Percentiles rank a stretch among this genome's conserved stretches.
Evolutionary conservation across 2,329 filamentous ascomycete species (phyloP).

Genomic region (Tolypocladium ovalisporum): DNA sequence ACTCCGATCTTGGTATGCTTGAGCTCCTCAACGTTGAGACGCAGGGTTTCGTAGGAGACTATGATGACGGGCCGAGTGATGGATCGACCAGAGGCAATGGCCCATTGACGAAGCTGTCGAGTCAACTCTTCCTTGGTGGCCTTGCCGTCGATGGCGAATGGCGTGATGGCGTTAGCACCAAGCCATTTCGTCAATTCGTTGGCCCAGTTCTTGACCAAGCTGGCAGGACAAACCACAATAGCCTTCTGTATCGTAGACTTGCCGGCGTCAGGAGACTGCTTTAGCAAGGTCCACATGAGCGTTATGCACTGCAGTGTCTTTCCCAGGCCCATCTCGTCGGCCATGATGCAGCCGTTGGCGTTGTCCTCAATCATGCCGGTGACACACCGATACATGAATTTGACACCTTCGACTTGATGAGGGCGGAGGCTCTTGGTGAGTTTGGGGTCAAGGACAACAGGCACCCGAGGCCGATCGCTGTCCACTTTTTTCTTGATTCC

Average conservation of each 20-base stretch:
- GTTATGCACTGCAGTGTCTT: conserved; percentile 97
- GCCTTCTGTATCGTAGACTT: conserved; percentile 92
- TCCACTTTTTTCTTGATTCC: conserved; percentile 87
- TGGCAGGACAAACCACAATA: conserved; percentile 92
- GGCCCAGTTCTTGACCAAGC: conserved; percentile 94
- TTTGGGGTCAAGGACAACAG: conserved; percentile 89
- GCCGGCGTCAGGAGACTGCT: conserved; percentile 92
- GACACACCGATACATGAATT: conserved; percentile 90
- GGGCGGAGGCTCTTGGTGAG: conserved; percentile 84
- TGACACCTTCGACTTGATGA: conserved; percentile 96
- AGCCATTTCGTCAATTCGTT: conserved; percentile 97
- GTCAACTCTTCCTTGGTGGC: conserved; percentile 89
- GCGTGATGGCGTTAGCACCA: conserved; percentile 77
- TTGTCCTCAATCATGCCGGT: conserved; percentile 92
- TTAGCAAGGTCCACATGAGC: conserved; percentile 90
- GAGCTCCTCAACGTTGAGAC: conserved; percentile 81
- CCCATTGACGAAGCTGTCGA: conserved; percentile 87
- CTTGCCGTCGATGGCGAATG: conserved; percentile 95
- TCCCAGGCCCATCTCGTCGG: conserved; percentile 95
- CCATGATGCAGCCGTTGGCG: conserved; percentile 98
- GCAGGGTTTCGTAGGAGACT: conserved; percentile 92
- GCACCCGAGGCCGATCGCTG: conserved; percentile 73
- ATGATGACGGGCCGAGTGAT: conserved; percentile 91
- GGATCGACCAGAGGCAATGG: conserved; percentile 77
- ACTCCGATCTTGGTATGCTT: conserved; percentile 84